Evolutionary conservation across 2,329 filamentous ascomycete species (phyloP).

Genomic region (Verticillium isaacii): DNA sequence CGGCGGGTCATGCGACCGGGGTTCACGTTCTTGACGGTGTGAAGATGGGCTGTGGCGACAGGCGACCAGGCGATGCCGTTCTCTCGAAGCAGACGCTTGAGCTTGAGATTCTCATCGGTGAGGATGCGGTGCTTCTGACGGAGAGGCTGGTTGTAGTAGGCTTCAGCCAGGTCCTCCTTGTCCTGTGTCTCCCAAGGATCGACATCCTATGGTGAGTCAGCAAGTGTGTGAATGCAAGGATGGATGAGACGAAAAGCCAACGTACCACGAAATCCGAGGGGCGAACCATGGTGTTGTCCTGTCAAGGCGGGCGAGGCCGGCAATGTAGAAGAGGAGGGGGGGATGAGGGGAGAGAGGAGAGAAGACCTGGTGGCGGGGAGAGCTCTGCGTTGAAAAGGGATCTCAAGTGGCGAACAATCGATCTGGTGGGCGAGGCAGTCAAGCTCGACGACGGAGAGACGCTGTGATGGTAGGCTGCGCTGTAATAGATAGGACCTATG

Average conservation of each 20-base stretch:
- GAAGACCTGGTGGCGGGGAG: no score
- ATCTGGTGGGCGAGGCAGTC: no score
- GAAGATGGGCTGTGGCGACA: constrained; percentile 25
- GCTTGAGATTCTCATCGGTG: constrained; percentile 40
- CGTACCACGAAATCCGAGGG: background rate
- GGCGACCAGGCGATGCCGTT: constrained; percentile 48
- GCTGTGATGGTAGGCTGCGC: no score
- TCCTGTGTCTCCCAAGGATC: constrained; percentile 48
- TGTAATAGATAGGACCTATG: no score
- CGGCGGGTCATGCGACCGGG: constrained; percentile 16
- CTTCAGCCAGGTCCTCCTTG: constrained; percentile 44
- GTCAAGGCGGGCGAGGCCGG: background rate
- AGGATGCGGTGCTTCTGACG: constrained; percentile 40
- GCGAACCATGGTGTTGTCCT: background rate
- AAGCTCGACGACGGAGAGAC: background rate
- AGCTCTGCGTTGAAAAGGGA: no score
- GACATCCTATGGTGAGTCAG: constrained; percentile 18
- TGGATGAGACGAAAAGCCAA: background rate
- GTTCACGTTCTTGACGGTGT: constrained; percentile 3
- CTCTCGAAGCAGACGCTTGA: constrained; percentile 48
- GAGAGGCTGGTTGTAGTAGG: constrained; percentile 42
- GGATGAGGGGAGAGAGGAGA: background rate
- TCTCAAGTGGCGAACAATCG: no score
- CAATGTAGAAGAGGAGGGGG: background rate
- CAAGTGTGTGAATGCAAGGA: background rate